Evolutionary conservation across 345 rosid genomes (phyloP).

Genomic region (Citrus mangshanensis): DNA sequence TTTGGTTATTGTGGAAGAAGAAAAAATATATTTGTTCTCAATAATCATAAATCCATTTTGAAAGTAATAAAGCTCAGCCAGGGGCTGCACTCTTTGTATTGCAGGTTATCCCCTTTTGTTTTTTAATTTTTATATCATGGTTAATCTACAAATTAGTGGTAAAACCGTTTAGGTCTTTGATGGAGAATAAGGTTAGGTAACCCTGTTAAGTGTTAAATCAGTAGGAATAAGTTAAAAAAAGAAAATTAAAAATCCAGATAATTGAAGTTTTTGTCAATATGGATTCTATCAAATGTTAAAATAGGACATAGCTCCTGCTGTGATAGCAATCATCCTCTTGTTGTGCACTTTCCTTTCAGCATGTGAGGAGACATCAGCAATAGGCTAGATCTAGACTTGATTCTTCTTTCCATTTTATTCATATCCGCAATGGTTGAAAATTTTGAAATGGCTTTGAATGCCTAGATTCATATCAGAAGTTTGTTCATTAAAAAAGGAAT

Average conservation of each 20-base stretch:
- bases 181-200: not conserved
- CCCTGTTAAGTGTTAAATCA: not conserved
- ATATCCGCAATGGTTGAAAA: not conserved
- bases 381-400: not conserved
- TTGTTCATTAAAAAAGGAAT: not conserved
- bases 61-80: not conserved
- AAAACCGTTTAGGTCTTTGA: not conserved
- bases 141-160: not conserved
- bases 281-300: not conserved
- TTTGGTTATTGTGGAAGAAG: not conserved
- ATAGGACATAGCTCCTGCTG: not conserved
- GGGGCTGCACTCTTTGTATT: not conserved
- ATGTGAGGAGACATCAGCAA: not conserved
- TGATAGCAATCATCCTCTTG: not conserved
- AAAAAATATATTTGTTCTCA: too few relatives aligned
- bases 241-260: not conserved
- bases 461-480: not conserved
- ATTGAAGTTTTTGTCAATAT: not conserved
- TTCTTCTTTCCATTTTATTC: not conserved
- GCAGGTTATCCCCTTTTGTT: not conserved
- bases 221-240: not conserved
- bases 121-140: not conserved
- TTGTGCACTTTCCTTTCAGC: constrained; percentile 5
- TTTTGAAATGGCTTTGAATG: not conserved
- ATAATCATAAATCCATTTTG: not conserved